phyloP scores from a whole-genome alignment of 495 filamentous ascomycete species.

The Annulohypoxylon moriforme region DNA sequence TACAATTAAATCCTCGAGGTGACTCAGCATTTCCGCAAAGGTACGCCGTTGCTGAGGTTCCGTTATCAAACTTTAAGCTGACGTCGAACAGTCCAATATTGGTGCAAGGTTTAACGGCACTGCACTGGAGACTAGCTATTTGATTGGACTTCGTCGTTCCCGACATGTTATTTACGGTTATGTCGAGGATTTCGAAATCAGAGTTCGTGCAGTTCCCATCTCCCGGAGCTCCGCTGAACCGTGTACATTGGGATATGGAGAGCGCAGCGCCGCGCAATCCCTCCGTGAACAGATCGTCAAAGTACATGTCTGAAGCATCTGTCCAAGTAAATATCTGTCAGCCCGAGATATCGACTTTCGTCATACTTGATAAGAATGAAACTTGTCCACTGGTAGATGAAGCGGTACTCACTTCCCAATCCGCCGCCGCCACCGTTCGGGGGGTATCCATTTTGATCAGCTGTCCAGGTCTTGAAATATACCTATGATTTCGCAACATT shows the following conservation, averaged over 20 bases:
- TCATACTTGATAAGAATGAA: too few relatives aligned
- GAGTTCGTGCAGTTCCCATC: conserved; percentile 13
- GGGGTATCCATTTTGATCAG: conserved; percentile 8
- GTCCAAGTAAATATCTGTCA: background rate
- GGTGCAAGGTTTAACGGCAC: background rate
- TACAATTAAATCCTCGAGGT: conserved; percentile 2
- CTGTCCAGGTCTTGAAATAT: conserved; percentile 10
- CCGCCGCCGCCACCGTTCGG: conserved; percentile 6
- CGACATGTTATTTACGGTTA: background rate
- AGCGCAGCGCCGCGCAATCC: background rate
- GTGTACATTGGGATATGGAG: conserved; percentile 3
- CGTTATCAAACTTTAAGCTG: background rate
- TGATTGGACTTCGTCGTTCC: background rate
- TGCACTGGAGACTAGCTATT: background rate
- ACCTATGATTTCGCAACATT: background rate
- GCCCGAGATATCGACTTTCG: background rate
- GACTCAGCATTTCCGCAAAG: conserved; percentile 5
- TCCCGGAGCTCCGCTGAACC: conserved; percentile 4
- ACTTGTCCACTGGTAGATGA: too few relatives aligned
- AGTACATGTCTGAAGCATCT: conserved; percentile 5
- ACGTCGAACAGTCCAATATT: conserved; percentile 6
- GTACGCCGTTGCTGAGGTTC: background rate
- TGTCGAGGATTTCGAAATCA: background rate
- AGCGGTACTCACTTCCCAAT: background rate
- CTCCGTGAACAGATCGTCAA: background rate